Evolutionary conservation across 257 asterid genomes (phyloP).

Genomic region (Solanum lycopersicoides): DNA sequence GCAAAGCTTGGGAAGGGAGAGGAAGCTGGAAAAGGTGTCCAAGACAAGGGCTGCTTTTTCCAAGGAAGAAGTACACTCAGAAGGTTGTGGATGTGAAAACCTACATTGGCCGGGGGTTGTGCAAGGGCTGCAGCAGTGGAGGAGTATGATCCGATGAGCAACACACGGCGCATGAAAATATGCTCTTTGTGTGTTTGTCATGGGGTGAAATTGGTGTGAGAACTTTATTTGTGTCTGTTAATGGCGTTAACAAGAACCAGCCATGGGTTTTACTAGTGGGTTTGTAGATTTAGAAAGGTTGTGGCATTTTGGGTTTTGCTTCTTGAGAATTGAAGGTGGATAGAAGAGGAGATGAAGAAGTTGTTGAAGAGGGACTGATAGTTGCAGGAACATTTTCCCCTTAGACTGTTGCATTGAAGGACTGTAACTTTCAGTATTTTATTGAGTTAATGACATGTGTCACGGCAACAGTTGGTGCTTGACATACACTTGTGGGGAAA

Average conservation of each 20-base stretch:
- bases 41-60: not conserved
- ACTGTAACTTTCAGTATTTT: not conserved
- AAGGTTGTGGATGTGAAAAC: not conserved
- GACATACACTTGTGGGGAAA: not conserved
- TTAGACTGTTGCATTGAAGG: not conserved
- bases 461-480: not conserved
- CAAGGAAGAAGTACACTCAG: not conserved
- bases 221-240: not conserved
- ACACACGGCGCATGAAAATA: not conserved
- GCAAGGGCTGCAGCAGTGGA: not conserved
- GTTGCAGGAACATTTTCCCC: not conserved
- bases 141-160: not conserved
- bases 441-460: not conserved
- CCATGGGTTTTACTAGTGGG: not conserved
- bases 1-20: not conserved
- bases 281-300: not conserved
- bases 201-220: not conserved
- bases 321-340: not conserved
- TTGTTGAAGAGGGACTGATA: not conserved
- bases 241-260: not conserved
- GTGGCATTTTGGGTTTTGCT: not conserved
- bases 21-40: not conserved
- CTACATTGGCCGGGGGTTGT: not conserved
- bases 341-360: not conserved
- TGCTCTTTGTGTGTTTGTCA: not conserved